Evolutionary conservation across 306 rosid species (phyloP).

Genomic region (Prunus davidiana): DNA sequence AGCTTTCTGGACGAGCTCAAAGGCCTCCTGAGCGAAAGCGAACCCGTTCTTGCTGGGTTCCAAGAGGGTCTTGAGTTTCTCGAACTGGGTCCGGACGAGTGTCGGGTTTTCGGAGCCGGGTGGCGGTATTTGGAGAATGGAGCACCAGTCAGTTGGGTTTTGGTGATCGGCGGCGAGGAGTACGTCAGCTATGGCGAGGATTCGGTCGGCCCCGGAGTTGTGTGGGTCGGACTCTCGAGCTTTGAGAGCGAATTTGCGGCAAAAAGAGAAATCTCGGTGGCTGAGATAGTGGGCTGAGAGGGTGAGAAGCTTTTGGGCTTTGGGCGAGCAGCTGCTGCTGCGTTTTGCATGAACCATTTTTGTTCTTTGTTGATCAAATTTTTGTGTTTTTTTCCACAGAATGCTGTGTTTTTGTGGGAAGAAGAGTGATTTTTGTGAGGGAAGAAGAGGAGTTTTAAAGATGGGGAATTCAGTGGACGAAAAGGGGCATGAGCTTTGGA

Average conservation of each 20-base stretch:
- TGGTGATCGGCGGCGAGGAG: constrained; percentile 27
- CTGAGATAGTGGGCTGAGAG: constrained; percentile 12
- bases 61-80: constrained; percentile 35
- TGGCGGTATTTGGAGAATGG: constrained; percentile 40
- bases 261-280: constrained; percentile 27
- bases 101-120: constrained; percentile 22
- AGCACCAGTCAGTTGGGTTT: constrained; percentile 34
- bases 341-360: not conserved
- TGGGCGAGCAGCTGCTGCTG: not conserved
- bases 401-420: not conserved
- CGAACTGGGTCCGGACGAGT: constrained; percentile 31
- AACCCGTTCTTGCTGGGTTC: constrained; percentile 37
- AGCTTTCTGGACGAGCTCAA: constrained; percentile 40
- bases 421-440: not conserved
- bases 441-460: not conserved
- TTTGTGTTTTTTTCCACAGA: not conserved
- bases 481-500: not conserved
- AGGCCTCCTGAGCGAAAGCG: constrained; percentile 37
- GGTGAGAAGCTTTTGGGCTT: constrained; percentile 17
- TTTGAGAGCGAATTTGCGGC: constrained; percentile 21
- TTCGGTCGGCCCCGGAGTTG: constrained; percentile 13
- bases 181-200: constrained; percentile 45
- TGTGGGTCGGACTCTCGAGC: constrained; percentile 34
- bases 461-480: not conserved
- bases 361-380: not conserved